Evolutionary conservation across 2,329 filamentous ascomycete species (phyloP), one percentile per base, ranked within the genome.

Genomic region (Botrytis fragariae): DNA sequence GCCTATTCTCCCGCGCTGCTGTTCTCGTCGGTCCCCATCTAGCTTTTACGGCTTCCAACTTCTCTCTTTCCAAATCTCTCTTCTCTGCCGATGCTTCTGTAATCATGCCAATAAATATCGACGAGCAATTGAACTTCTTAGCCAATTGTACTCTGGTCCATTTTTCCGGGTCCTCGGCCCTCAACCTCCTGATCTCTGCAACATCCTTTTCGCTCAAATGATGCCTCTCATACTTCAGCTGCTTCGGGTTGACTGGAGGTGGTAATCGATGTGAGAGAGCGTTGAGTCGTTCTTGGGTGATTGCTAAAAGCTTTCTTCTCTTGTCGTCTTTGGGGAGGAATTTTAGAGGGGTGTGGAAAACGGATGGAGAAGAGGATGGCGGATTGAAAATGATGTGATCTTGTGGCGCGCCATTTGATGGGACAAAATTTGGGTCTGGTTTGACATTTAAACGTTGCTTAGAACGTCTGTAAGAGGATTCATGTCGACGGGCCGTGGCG

Each of bases 311-410:
- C 65, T 79, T 74, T 69, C 77, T 78, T 67, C 80, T 77, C 73
- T 80, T 80, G 72, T 82, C 81, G 57, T 81, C 79, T 75, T 84
- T 85, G 71, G 89, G 89, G 44, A 91, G 86, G 82, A 91, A 91
- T 80, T 89, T 87, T 82, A 90, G 87, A 73, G 89, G 89, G n/a
- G 89, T 91, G 83, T 91, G 87, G 78, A 85, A 85, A 73, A 90
- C 88, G n/a, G 87, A 86, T 4, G 87, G 83, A 72, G 85, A 83
- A 16, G 87, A 84, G 25, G 86, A 82, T 39, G 87, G 87, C 59
- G 87, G 87, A 82, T 88, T 89, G 83, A 87, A 89, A 80, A 89
- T 84, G 79, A 89, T 86, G 74, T 83, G 81, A 77, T 84, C 80
- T 76, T 82, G 79, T 75, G 81, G 75, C 79, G 82, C 76, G 80